phyloP scores from a whole-genome alignment of 148 eudicot species.

The Rhododendron simsii region DNA sequence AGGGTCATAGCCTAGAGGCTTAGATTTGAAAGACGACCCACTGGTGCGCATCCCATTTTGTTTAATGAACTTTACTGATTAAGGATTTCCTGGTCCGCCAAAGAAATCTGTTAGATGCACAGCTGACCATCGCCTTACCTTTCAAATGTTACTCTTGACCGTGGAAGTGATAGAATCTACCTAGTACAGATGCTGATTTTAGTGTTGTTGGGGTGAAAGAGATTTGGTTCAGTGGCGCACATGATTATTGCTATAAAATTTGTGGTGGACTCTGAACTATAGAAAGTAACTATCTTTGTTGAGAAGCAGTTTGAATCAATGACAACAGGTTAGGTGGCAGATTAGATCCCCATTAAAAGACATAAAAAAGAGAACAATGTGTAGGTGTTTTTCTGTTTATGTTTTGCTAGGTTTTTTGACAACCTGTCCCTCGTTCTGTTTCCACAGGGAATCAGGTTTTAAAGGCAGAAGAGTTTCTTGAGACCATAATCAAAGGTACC shows the following conservation, averaged over 20 bases:
- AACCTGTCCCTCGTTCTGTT: slow-evolving; percentile 12
- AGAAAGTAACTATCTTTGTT: background rate
- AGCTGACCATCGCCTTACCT: background rate
- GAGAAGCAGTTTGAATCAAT: background rate
- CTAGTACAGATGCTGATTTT: background rate
- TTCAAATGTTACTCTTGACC: background rate
- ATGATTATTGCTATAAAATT: background rate
- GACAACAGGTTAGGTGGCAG: background rate
- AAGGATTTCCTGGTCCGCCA: background rate
- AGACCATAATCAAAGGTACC: slow-evolving; percentile 81
- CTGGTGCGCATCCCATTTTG: background rate
- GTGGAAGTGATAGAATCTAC: background rate
- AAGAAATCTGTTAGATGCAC: background rate
- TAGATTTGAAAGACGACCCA: background rate
- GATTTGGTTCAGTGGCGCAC: background rate
- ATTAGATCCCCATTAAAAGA: background rate
- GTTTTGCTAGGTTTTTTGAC: slow-evolving; percentile 6
- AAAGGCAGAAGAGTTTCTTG: slow-evolving; percentile 75
- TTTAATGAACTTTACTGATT: background rate
- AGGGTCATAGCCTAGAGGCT: background rate
- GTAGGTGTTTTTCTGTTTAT: background rate
- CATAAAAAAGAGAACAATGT: background rate
- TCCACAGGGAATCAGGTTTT: slow-evolving; percentile 62
- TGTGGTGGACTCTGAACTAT: background rate
- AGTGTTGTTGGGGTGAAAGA: background rate